These are phyloP conservation scores for Rhodotorula graminis DNA, from an alignment of 768 basidiomycete genomes.

Conservation along the genomic window DNA sequence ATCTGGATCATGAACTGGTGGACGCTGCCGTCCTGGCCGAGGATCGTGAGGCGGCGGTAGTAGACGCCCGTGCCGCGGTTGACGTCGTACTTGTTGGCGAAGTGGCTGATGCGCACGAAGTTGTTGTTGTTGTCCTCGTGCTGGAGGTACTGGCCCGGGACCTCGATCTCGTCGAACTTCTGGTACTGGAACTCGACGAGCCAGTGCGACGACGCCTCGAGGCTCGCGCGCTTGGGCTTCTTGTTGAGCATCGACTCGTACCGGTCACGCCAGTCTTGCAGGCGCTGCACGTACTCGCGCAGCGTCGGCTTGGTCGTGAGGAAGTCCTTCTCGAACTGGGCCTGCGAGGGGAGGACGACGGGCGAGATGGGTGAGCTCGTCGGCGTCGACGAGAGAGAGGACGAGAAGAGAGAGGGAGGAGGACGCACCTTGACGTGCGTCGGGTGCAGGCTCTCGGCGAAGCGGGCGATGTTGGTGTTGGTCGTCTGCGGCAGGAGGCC, in stretches of 20 bases:
- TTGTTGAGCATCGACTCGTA: constrained; percentile 75
- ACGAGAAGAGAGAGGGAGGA: too few species aligned
- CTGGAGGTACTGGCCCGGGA: constrained; percentile 99
- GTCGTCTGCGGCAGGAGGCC: constrained; percentile 46
- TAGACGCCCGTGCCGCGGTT: constrained; percentile 77
- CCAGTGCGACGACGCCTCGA: constrained; percentile 84
- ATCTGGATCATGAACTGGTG: constrained; percentile 88
- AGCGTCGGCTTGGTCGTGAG: constrained; percentile 69
- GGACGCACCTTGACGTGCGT: constrained; percentile 44
- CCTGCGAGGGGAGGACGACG: constrained; percentile 51
- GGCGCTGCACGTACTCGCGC: constrained; percentile 77
- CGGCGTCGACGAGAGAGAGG: neutral
- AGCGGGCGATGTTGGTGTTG: constrained; percentile 49
- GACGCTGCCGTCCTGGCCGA: constrained; percentile 82
- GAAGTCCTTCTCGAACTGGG: constrained; percentile 88
- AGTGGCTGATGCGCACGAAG: constrained; percentile 84
- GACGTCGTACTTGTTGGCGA: constrained; percentile 83
- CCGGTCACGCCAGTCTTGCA: constrained; percentile 89
- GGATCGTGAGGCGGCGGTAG: constrained; percentile 83
- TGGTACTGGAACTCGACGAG: constrained; percentile 95
- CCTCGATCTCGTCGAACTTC: constrained; percentile 94
- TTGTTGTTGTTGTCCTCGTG: constrained; percentile 91
- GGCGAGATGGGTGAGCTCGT: too few species aligned
- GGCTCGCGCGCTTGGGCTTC: constrained; percentile 67
- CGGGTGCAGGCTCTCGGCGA: constrained; percentile 47